Conservation (phyloP, 306 rosid genomes). For the Spatholobus suberectus region DNA sequence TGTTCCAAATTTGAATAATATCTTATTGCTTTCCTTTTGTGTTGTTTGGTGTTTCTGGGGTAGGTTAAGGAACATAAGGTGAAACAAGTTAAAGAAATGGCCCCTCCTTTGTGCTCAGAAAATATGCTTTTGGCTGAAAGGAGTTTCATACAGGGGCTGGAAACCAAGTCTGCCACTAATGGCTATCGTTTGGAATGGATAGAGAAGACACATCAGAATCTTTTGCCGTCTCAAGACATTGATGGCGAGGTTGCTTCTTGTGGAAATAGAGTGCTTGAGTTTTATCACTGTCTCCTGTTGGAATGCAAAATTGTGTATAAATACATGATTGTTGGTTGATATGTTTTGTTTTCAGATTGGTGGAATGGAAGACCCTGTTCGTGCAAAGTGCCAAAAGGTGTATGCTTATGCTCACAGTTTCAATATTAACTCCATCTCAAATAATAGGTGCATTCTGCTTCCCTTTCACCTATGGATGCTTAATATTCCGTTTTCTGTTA, state of each 20-base stretch:
- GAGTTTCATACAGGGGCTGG: constrained; percentile 58
- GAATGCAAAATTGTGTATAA: not conserved
- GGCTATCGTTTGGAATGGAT: constrained; percentile 53
- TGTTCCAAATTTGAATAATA: constrained; percentile 3
- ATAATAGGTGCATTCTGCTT: constrained; percentile 62
- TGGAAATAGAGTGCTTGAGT: constrained; percentile 14
- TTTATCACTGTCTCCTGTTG: not conserved
- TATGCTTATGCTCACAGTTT: constrained; percentile 74
- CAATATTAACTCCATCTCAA: constrained; percentile 78
- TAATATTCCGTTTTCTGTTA: not conserved
- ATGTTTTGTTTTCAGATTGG: constrained; percentile 50
- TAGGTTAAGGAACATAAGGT: constrained; percentile 67
- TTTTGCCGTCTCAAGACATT: constrained; percentile 39
- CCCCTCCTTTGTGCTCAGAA: constrained; percentile 55
- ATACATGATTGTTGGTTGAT: constrained; percentile 10
- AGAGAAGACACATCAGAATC: constrained; percentile 42
- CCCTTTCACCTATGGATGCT: not conserved
- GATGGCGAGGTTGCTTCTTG: constrained; percentile 50
- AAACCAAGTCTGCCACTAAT: constrained; percentile 42
- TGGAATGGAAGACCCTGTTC: constrained; percentile 50
- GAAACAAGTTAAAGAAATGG: constrained; percentile 57
- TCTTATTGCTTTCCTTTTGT: not conserved
- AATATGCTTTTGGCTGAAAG: constrained; percentile 63
- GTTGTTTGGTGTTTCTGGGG: constrained; percentile 37
- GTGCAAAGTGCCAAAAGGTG: constrained; percentile 64